Base-by-base conservation (phyloP, 768 basidiomycete genomes). In the Auriscalpium vulgare region DNA sequence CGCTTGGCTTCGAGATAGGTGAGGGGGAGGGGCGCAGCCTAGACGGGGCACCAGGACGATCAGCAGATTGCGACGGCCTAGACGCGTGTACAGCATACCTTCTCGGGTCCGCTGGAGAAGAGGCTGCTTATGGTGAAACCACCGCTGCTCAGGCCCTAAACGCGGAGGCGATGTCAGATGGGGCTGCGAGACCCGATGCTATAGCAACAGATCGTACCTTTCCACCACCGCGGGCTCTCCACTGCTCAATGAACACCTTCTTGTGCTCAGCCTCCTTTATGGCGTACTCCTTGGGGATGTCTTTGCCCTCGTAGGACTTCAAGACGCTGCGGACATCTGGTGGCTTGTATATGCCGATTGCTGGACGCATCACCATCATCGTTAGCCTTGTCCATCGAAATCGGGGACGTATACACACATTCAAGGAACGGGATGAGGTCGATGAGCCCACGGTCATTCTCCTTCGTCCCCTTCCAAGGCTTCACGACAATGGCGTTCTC, bases 351-450 rank as follows among this genome's bases (percentile, higher is more conserved):
- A 98, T 95, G 0, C 85, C 95, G 57, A 99, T 87, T 8, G 97
- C 95, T 95, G 63, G 29, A 44, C 29, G 11, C 47, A 37, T 13
- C 11, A 10, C 40, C 5, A 21, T 9, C 16, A 21, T 56, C 43
- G 51, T 38, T 37, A 10, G 37, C 29, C 8, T 38, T 19, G 23
- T 16, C 23, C 8, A 59, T 37, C 11, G 14, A 10, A 47, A 37
- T 19, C 48, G 36, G n/a, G 7, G 11, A 36, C 14, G n/a, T 13
- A 16, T 29, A 72, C 78, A 53, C 64, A 77, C 93, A 93, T 75
- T 98, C 97, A 4, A 99, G 79, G 84, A 98, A 97, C 1, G 95
- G 95, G 61, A 99, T 94, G 78, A 97, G 80, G n/a, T 85, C 86
- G 17, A 97, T 69, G 43, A 98, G 81, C 0, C 89, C 91, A 60